Evolutionary conservation across 2,329 filamentous ascomycete species (phyloP), one percentile per base, ranked within the genome.

Genomic region (Nothophoma quercina): DNA sequence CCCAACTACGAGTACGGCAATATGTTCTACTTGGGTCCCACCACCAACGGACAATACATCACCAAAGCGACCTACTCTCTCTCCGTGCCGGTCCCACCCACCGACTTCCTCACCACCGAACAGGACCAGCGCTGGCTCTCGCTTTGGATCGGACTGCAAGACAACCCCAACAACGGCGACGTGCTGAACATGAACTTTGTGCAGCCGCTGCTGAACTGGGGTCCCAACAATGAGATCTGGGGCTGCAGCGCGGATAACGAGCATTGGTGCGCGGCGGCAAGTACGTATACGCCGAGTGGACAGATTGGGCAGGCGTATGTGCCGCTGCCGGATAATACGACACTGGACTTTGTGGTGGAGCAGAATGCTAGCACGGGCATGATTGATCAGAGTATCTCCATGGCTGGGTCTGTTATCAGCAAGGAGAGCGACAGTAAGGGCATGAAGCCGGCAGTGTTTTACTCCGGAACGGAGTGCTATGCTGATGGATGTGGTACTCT

Each of bases 381-480:
- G 29, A 32, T 34, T 12, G 29, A 29, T 18, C 49, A 56, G 30
- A 53, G 26, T 6, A 35, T 49, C n/a, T 47, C 36, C 25, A 33
- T 53, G 26, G 18, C 19, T 5, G 49, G 49, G 15, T 26, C 23
- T 22, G 15, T 56, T 13, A 44, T 49, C 18, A 53, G 39, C 2
- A 21, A 43, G 13, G 21, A 49, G 18, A 36, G 48, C 5, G 38
- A 44, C 15, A 28, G 34, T 13, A 28, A 46, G 13, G 49, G 43
- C 3, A 45, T 56, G 43, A 49, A 56, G 29, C 43, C 53, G 9
- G 19, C 32, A 5, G 49, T 56, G 3, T 56, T 56, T 25, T 56
- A 56, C 53, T 80, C 56, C 3, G 43, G 16, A 6, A 53, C 38
- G 7, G 53, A 56, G 18, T 56, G 53, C 43, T 45, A 30, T 29